Percentiles rank a stretch among this genome's conserved stretches.
phyloP scores from a whole-genome alignment of 2,329 filamentous ascomycete species.

The Alternaria burnsii region DNA sequence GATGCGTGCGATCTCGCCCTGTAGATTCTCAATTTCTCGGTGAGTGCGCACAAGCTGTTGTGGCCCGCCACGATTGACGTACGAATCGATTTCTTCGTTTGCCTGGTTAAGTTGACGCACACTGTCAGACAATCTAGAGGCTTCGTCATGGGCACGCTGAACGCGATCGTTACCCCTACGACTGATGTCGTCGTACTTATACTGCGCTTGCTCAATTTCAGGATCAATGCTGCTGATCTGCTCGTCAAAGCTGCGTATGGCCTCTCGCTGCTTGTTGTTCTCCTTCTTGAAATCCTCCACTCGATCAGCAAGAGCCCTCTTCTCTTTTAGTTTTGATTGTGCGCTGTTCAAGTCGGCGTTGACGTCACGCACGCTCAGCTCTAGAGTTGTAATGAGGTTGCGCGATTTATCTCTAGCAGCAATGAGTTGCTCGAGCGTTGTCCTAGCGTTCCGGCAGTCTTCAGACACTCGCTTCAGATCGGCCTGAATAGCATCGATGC shows the following conservation, averaged over 20 bases:
- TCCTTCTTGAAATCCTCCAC: constrained; percentile 77
- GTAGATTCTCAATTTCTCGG: constrained; percentile 72
- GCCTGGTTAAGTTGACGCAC: constrained; percentile 79
- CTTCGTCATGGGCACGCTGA: constrained; percentile 73
- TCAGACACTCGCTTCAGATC: constrained; percentile 74
- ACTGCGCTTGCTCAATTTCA: constrained; percentile 76
- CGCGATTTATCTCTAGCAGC: constrained; percentile 76
- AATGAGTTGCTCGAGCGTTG: constrained; percentile 70
- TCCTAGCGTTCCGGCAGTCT: constrained; percentile 70
- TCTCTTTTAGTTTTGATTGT: constrained; percentile 81
- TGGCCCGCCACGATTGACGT: constrained; percentile 78
- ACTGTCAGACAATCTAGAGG: constrained; percentile 75
- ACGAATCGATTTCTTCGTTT: constrained; percentile 80
- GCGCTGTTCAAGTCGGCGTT: constrained; percentile 75
- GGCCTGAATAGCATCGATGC: constrained; percentile 84
- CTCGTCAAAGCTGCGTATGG: constrained; percentile 73
- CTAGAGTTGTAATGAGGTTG: constrained; percentile 72
- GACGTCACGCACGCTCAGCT: constrained; percentile 79
- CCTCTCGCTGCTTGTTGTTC: constrained; percentile 72
- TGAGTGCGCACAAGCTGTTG: constrained; percentile 74
- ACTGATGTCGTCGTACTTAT: constrained; percentile 78
- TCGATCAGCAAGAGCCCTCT: constrained; percentile 72
- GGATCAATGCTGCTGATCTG: constrained; percentile 79
- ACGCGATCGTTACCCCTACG: constrained; percentile 76
- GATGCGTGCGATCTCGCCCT: constrained; percentile 69